Percentiles rank a stretch among this genome's conserved stretches.
These are phyloP conservation scores for Trichomonas tenax DNA, from an alignment of 208 protist species.

Conservation along the genomic window DNA sequence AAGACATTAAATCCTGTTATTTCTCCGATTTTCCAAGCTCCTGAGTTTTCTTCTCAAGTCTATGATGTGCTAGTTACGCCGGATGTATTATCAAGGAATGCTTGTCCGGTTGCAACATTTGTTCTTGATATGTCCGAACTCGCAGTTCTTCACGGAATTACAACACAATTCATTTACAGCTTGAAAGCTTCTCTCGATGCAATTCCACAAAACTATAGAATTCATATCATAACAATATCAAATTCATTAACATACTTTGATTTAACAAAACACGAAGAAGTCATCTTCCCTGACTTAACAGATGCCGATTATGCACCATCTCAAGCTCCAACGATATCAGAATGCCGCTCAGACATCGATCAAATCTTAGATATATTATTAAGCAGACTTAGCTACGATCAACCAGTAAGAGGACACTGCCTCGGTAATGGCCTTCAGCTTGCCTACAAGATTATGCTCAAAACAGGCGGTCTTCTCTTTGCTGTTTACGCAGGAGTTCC, in stretches of 20 bases:
- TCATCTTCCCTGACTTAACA: background rate
- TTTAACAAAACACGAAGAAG: background rate
- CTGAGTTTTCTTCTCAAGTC: no score
- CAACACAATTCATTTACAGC: background rate
- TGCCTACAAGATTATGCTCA: background rate
- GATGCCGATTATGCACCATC: background rate
- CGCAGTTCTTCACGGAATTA: background rate
- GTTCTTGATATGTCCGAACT: background rate
- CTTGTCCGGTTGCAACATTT: background rate
- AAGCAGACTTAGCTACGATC: background rate
- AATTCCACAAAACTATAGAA: background rate
- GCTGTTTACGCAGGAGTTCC: background rate
- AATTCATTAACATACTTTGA: background rate
- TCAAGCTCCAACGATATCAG: background rate
- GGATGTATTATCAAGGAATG: no score
- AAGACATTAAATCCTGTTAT: background rate
- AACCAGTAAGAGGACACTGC: background rate
- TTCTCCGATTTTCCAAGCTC: no score
- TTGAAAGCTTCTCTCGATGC: background rate
- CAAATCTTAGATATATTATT: background rate
- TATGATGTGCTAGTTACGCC: no score
- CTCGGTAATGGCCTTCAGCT: background rate
- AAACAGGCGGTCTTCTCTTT: background rate
- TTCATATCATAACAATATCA: background rate
- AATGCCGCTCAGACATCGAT: background rate